Base-by-base conservation (phyloP, 2,329 filamentous ascomycete species). In the Aspergillus tamarii region DNA sequence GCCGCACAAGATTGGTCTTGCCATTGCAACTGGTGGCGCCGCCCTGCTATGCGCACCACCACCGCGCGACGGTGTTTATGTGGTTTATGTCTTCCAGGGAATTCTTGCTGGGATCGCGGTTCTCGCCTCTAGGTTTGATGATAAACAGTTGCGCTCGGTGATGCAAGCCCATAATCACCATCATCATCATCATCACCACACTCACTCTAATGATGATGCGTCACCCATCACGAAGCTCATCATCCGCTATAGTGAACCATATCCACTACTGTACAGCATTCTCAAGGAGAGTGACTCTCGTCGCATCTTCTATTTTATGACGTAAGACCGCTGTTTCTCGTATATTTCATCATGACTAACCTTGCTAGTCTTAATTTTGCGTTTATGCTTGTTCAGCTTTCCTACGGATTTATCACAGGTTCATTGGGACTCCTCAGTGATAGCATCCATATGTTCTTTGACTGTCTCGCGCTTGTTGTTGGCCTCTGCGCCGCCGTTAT, bases 401-500 rank as follows among this genome's bases (percentile, higher is more conserved):
- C 94, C 66, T 99, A 99, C 74, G 95, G 95, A 56, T 96, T 95
- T 72, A 81, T 95, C 12, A 98, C 93, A 4, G 94, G 96, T 69
- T 99, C 95, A 0, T 83, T 99, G 6, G 95, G 95, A 3, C 84
- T 99, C n/a, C 87, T 99, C 21, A 97, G 93, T 69, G 95, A 99
- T 78, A 98, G 94, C 73, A 95, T 99, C 67, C 95, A 99, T 80
- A 99, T 99, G 95, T 94, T 99, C 73, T 98, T 99, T 72, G 95
- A 99, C 79, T 99, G 95, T 70, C 89, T 97, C 41, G 95, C 94
- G 23, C 85, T 99, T 32, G 88, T 92, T 1, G 93, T 99, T 41
- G 95, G 95, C 12, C 84, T 99, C 11, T 90, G 94, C 70, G 95
- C 95, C 32, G 91, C 94, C 1, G 93, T 99, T 7, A 92, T 97